Evolutionary conservation across 1,284 basidiomycete species (phyloP), one percentile per base, ranked within the genome.

Genomic region (Apiotrichum akiyoshidainum): DNA sequence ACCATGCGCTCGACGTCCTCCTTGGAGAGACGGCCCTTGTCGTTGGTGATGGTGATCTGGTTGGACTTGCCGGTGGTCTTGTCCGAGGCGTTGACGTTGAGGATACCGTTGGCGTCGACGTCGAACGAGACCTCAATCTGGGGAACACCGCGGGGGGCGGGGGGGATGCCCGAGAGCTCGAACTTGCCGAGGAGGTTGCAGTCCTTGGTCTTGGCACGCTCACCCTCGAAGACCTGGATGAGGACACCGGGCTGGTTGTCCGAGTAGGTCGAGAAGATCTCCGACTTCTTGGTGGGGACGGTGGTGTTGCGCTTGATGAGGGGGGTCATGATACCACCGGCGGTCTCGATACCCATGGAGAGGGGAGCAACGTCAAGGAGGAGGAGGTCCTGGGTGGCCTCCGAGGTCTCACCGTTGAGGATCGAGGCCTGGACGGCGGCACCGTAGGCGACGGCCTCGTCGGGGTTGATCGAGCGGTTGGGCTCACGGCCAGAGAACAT

Each of bases 1-100:
- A 97, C 88, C 95, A 99, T 98, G 76, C 90, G 88, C 82, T 98
- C 94, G 67, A 98, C 98, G 81, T 98, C 94, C 80, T 97, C 94
- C 84, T 95, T 95, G 71, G 90, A 93, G 58, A 99, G 83, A 80
- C 95, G 93, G 57, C 95, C 95, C 62, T 92, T 85, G n/a, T 96
- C 92, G 80, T 97, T 97, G 77, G 91, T 95, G 82, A 97, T 96
- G 70, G 92, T 96, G 81, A 97, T 96, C 72, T 88, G 87, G 54
- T 57, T 60, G 10, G 67, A 72, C 61, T 58, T 97, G 73, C 96
- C 95, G 66, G 95, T 96, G 35, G 92, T 94, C 86, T 97, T 98
- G 83, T 98, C 95, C 59, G 89, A 83, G 41, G 95, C 94, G 67
- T 66, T 68, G 72, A 98, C 95, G 81, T 96, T 97, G 71, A 98